Evolutionary conservation across 2,329 filamentous ascomycete genomes (phyloP).

Genomic region (Westerdykella sp.): DNA sequence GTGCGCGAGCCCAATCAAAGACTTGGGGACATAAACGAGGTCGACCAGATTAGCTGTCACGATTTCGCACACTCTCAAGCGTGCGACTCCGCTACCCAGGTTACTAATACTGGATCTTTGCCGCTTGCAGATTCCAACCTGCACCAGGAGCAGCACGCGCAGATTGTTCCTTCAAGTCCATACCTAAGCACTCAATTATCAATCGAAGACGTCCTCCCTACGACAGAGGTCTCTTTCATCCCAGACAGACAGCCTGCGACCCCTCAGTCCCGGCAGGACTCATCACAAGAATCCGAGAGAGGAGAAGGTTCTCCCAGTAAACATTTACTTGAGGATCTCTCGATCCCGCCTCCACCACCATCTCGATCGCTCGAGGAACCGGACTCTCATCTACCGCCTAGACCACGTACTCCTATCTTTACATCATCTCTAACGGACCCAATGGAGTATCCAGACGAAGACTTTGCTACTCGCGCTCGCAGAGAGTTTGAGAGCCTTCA

Average conservation of each 20-base stretch:
- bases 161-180: slow-evolving; percentile 12
- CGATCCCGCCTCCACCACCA: not conserved
- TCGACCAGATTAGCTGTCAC: not conserved
- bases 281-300: slow-evolving; percentile 21
- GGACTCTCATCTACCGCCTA: not conserved
- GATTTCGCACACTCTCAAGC: not conserved
- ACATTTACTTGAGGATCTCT: not conserved
- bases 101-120: not conserved
- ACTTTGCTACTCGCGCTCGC: no score
- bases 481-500: not conserved
- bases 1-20: not conserved
- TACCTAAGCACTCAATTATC: slow-evolving; percentile 14
- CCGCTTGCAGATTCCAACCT: not conserved
- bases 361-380: not conserved
- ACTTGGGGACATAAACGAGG: not conserved
- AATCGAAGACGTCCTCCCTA: slow-evolving; percentile 11
- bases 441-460: not conserved
- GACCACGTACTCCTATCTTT: not conserved
- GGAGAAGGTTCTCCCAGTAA: not conserved
- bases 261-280: slow-evolving; percentile 24
- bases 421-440: not conserved
- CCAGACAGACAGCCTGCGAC: slow-evolving; percentile 1
- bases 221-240: slow-evolving; percentile 9
- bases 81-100: not conserved
- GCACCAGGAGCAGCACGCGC: slow-evolving; percentile 20